phyloP scores from a whole-genome alignment of 192 early-diverging fungal genomes.

The Umbelopsis ramanniana region DNA sequence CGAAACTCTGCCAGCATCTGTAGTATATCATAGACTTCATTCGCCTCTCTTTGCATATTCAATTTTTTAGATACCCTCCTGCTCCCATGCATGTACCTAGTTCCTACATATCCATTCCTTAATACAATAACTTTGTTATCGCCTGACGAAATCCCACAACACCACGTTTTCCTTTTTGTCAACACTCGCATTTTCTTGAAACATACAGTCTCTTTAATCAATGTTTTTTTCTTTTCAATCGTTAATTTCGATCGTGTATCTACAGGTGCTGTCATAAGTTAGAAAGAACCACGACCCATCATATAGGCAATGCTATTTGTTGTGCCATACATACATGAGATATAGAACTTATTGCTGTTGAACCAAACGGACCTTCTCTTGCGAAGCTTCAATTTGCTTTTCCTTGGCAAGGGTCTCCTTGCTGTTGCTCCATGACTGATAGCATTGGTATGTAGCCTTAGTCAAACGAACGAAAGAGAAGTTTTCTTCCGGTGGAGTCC shows the following conservation, averaged over 20 bases:
- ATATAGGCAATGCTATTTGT: neutral
- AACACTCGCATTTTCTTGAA: too few species aligned
- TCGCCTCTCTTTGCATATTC: neutral
- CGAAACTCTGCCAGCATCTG: neutral
- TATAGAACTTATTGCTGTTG: neutral
- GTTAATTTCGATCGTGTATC: too few species aligned
- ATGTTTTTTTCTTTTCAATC: too few species aligned
- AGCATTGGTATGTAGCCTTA: neutral
- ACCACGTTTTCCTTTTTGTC: too few species aligned
- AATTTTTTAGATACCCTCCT: neutral
- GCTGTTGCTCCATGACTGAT: slow-evolving; percentile 9
- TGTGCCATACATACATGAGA: neutral
- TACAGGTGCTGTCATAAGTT: too few species aligned
- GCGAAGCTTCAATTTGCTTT: neutral
- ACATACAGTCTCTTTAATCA: too few species aligned
- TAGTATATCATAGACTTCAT: neutral
- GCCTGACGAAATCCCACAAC: too few species aligned
- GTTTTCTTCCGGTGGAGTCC: slow-evolving; percentile 14
- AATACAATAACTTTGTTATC: too few species aligned
- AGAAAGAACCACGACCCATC: neutral
- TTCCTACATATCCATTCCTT: too few species aligned
- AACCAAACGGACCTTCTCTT: neutral
- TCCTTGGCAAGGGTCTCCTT: slow-evolving; percentile 3
- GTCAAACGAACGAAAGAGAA: neutral
- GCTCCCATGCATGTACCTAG: too few species aligned